Evolutionary conservation across 495 filamentous ascomycete genomes (phyloP).

Genomic region (Penicillium soppii): DNA sequence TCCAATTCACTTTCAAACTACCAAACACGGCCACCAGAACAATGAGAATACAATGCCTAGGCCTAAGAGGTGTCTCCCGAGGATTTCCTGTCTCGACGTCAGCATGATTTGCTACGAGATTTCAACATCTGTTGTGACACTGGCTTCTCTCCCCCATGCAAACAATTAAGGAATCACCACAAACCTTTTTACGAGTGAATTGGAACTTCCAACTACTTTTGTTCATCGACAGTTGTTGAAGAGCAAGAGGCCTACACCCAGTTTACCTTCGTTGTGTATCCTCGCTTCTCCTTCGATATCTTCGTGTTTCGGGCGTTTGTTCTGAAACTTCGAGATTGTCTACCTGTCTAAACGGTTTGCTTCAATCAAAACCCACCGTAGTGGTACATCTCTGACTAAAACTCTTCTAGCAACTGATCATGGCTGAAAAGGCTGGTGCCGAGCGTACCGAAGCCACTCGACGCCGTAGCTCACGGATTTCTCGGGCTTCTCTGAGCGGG

Average conservation of each 20-base stretch:
- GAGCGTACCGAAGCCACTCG: constrained; percentile 20
- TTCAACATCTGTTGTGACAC: not conserved
- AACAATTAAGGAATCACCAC: not conserved
- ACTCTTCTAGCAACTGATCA: constrained; percentile 6
- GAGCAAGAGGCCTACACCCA: too few relatives aligned
- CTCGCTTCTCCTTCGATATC: not conserved
- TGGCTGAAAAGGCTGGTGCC: constrained; percentile 16
- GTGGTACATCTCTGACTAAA: not conserved
- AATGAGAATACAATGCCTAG: not conserved
- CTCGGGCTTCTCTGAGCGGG: constrained; percentile 39
- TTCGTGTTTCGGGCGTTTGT: not conserved
- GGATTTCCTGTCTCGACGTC: constrained; percentile 32
- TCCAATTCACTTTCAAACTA: not conserved
- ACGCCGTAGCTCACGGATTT: constrained; percentile 34
- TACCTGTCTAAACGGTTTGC: too few relatives aligned
- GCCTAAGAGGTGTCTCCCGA: not conserved
- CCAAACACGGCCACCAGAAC: not conserved
- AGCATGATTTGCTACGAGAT: constrained; percentile 30
- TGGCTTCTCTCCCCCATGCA: not conserved
- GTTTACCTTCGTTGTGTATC: not conserved
- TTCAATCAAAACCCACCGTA: too few relatives aligned
- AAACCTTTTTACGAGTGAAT: too few relatives aligned
- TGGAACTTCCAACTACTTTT: too few relatives aligned
- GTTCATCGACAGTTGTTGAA: not conserved
- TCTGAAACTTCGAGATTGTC: not conserved